Conservation (phyloP, 2,329 filamentous ascomycete genomes). For the Aspergillus flavus region DNA sequence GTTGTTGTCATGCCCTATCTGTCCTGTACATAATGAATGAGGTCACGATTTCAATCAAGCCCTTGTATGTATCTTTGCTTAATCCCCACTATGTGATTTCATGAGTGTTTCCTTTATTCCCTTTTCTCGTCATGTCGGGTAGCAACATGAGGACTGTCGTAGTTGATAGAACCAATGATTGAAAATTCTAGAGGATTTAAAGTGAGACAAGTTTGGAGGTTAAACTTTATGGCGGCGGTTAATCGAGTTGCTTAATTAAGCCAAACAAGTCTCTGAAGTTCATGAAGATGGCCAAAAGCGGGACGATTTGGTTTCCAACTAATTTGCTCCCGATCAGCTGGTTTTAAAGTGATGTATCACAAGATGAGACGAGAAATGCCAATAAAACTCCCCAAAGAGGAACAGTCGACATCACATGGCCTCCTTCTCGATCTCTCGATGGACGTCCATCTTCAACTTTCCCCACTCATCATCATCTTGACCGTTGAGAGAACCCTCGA, state of each 20-base stretch:
- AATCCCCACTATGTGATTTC: slow-evolving; percentile 2
- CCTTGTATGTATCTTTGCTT: slow-evolving; percentile 6
- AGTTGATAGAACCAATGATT: too few species aligned
- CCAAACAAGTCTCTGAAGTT: not conserved
- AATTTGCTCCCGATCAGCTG: not conserved
- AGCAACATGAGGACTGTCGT: too few species aligned
- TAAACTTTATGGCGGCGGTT: not conserved
- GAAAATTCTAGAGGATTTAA: not conserved
- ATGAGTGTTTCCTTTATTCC: not conserved
- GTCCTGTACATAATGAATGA: slow-evolving; percentile 42
- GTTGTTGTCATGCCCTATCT: slow-evolving; percentile 28
- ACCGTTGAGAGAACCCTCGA: not conserved
- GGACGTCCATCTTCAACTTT: not conserved
- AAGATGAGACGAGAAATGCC: not conserved
- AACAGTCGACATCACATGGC: not conserved
- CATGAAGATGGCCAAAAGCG: too few species aligned
- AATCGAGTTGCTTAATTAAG: not conserved
- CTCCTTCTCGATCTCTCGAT: too few species aligned
- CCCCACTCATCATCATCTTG: not conserved
- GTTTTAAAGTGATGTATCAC: not conserved
- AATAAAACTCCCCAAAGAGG: not conserved
- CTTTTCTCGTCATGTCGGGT: not conserved
- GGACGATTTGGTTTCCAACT: not conserved
- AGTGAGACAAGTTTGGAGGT: not conserved
- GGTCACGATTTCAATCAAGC: slow-evolving; percentile 3